Evolutionary conservation across 1,139 yeast species (phyloP), one percentile per base, ranked within the genome.

Genomic region (Yueomyces sp.): DNA sequence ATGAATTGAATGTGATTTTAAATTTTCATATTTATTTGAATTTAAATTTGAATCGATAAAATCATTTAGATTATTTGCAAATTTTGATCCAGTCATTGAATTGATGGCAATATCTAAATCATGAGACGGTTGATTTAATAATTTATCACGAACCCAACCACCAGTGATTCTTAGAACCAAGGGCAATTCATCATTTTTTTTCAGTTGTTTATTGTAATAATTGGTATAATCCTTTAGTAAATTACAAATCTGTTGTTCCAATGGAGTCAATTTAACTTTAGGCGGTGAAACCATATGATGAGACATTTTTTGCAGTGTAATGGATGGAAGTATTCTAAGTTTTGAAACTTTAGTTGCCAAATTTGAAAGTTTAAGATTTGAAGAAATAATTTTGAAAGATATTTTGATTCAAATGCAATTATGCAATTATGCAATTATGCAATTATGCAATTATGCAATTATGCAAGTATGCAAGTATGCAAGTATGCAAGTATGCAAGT

Each of bases 121-220:
- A 56, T 91, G 79, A 43, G 93, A 80, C 32, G 75, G 78, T 41
- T 72, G 70, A 0, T 94, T 94, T 36, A 93, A 67, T 36, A 91
- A 66, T 65, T 91, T 91, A 62, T 91, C 99, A 54, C 99, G 73
- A 4, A 91, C 99, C 99, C 99, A 91, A 1, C 99, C 99, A 32
- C 99, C 99, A 0, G 97, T 89, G 52, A 91, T 83, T 49, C 99
- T 64, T 26, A 89, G 69, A 32, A 74, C 79, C 27, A 78, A 45
- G 3, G 56, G 58, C 34, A 57, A 62, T 8, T 39, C 5, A 1
- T 26, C 11, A 19, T 39, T 38, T 3, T 44, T 35, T 9, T 43
- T 41, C 11, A 11, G 27, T 2, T 9, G 12, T 12, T 41, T 27
- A 39, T 57, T 57, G 40, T 54, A 59, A 6, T 46, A 38, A 5